Conservation (phyloP, 345 rosid species). For the Eucalyptus tenuipes region DNA sequence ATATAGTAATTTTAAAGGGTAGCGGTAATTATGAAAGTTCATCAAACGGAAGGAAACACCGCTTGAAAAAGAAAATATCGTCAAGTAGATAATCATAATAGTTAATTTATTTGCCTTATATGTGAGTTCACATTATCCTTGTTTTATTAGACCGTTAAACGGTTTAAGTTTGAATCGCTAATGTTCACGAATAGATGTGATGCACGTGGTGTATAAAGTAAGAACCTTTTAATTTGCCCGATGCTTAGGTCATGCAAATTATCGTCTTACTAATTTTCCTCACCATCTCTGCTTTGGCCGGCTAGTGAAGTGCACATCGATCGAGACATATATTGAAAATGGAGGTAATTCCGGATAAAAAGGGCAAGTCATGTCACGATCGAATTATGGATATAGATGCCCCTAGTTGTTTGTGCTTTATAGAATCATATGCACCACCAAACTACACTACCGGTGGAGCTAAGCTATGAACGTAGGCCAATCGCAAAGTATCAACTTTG, state of each 20-base stretch:
- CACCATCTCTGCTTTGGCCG: background rate
- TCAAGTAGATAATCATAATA: background rate
- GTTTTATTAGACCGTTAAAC: accelerated
- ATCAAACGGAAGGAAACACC: background rate
- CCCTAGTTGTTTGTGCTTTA: background rate
- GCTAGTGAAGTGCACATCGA: background rate
- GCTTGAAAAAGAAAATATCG: background rate
- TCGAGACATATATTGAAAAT: background rate
- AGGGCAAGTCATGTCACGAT: background rate
- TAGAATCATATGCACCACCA: background rate
- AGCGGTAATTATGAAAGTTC: background rate
- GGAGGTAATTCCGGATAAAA: background rate
- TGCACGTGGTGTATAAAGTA: accelerated
- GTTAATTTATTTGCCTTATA: background rate
- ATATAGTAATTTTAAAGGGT: background rate
- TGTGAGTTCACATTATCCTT: too few relatives aligned
- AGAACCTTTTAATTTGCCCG: background rate
- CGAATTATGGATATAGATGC: background rate
- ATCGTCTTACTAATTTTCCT: background rate
- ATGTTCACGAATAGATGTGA: background rate
- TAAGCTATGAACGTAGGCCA: background rate
- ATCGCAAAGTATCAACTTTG: background rate
- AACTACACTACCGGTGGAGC: background rate
- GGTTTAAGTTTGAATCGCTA: background rate
- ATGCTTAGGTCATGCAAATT: background rate